Base-by-base conservation (phyloP, 345 rosid genomes). In the Euclidium syriacum region DNA sequence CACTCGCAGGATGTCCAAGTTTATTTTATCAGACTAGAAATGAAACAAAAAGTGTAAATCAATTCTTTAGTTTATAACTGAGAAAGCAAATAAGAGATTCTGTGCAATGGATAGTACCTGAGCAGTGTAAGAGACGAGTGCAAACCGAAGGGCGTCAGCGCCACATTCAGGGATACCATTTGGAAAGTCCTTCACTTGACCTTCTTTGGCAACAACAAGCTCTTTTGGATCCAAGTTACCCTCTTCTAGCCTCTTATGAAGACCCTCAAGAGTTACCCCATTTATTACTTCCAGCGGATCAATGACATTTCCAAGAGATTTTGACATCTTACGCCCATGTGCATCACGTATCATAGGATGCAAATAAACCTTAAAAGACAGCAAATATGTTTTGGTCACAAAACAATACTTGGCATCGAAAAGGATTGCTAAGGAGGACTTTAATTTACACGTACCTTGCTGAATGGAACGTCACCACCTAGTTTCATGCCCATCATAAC, bases 281-380 rank as follows among this genome's bases (percentile, higher is more conserved):
- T 81, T 77, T 58, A 90, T 87, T 22, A 94, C 95, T 72, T 94
- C 99, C 54, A 94, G 88, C 24, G 99, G 99, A 62, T 94, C 96
- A 26, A 87, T 78, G 16, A 86, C 99, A 80, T 90, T 94, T 53
- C 99, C 97, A 59, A 87, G 69, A 38, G 97, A 90, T 60, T 94
- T 94, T 0, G 97, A 90, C 95, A 94, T 87, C 75, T 94, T 94
- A 17, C 97, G 88, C 15, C 99, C 99, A 43, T 86, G 96, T 23
- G 99, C 99, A 81, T 90, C 99, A 3, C 99, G 92, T 64, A 94
- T 69, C 96, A 90, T 90, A 27, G 97, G 97, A 78, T 94, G 99
- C 64, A 94, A 77, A 66, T 90, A 94, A 46, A 94, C 91, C 97
- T 92, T 27, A 79, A 46, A 39, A 32, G 27, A 57, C 67, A 53